Evolutionary conservation across 768 basidiomycete genomes (phyloP).

Genomic region (Psilocybe subaeruginosa): DNA sequence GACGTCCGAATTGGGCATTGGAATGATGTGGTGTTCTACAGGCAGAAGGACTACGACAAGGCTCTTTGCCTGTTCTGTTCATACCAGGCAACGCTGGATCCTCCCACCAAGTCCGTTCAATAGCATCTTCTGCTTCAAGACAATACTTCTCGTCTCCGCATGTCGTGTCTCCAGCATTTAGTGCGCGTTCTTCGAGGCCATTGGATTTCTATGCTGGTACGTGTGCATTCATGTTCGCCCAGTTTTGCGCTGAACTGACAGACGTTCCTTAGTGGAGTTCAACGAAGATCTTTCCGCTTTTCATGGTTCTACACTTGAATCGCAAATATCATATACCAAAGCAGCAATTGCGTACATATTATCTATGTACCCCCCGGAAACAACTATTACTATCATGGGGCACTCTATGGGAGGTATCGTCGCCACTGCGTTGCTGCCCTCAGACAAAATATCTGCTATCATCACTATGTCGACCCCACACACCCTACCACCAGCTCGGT

Average conservation of each 20-base stretch:
- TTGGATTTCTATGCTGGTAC: slow-evolving; percentile 88
- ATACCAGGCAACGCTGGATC: slow-evolving; percentile 98
- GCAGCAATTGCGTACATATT: slow-evolving; percentile 78
- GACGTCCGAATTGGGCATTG: background rate
- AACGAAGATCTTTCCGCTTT: slow-evolving; percentile 98
- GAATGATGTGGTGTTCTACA: background rate
- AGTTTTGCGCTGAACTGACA: background rate
- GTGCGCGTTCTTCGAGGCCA: slow-evolving; percentile 47
- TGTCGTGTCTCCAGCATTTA: slow-evolving; percentile 55
- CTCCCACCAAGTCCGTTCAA: slow-evolving; percentile 90
- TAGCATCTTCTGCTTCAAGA: slow-evolving; percentile 87
- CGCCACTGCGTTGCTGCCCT: slow-evolving; percentile 77
- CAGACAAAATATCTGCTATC: slow-evolving; percentile 67
- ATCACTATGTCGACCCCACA: slow-evolving; percentile 99
- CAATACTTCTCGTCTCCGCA: slow-evolving; percentile 75
- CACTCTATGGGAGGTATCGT: slow-evolving; percentile 99
- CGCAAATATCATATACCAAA: slow-evolving; percentile 77
- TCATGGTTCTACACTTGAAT: slow-evolving; percentile 84
- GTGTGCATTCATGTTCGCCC: background rate
- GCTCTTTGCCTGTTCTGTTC: slow-evolving; percentile 89
- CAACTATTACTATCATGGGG: slow-evolving; percentile 77
- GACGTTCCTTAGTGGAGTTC: slow-evolving; percentile 71
- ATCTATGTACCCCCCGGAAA: slow-evolving; percentile 67
- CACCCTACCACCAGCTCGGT: slow-evolving; percentile 82
- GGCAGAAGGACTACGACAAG: slow-evolving; percentile 18